Evolutionary conservation across 768 basidiomycete species (phyloP), one percentile per base, ranked within the genome.

Genomic region (Wakefieldia striispora): DNA sequence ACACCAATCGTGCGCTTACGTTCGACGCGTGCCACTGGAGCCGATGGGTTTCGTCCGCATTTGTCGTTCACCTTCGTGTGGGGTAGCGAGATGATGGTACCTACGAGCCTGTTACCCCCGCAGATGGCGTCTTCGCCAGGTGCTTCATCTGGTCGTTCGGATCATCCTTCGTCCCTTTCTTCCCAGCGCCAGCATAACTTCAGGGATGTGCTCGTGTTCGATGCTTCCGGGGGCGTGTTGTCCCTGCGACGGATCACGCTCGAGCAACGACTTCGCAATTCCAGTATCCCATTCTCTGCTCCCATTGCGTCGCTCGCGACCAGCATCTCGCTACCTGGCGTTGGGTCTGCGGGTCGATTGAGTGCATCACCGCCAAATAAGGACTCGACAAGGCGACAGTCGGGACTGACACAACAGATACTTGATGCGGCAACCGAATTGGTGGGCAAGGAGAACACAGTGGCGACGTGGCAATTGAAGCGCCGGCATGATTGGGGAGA

Each of bases 201-300:
- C 55, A 85, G 86, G 61, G 86, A 90, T 49, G 52, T 88, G 3
- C 73, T 89, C 16, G 58, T 88, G 3, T 88, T 90, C 57, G 84
- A 89, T 58, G 80, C 84, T 0, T 65, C 64, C 1, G 79, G 81
- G 35, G 78, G 79, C 0, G 67, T 75, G 3, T 70, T 89, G 19
- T 77, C 79, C 0, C 67, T 88, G 39, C 72, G 82, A 21, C 69
- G 86, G 2, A 63, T 88, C 40, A 65, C 68, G 3, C 49, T 84
- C 5, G 80, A 83, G 31, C 65, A 59, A 41, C 64, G 62, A 13
- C 34, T 56, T 34, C 56, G 49, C 8, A 65, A 65, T 41, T 51
- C 40, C 0, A 58, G 58, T 3, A 64, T 67, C 10, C 55, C 47
- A 40, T 65, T 57, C 53, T 62, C 59, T 40, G 46, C 50, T 11